Evolutionary conservation across 768 basidiomycete species (phyloP).

Genomic region (Suillus plorans): DNA sequence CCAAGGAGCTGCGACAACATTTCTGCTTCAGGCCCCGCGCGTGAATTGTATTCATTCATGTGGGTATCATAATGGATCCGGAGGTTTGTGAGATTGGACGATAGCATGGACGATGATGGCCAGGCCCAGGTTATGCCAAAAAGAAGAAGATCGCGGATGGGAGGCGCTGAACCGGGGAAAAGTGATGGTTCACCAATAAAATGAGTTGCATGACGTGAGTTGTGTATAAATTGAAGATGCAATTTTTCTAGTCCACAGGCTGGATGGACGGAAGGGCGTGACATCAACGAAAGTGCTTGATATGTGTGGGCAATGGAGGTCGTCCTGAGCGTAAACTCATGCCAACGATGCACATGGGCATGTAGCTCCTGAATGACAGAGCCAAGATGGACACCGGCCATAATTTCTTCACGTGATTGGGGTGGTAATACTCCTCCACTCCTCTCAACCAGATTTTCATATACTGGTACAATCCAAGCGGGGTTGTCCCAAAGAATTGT

Average conservation of each 20-base stretch:
- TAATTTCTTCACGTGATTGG: background rate
- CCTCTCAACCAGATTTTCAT: background rate
- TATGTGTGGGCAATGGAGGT: background rate
- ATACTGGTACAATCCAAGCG: background rate
- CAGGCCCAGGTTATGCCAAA: background rate
- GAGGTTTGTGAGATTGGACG: constrained; percentile 14
- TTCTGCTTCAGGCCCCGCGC: background rate
- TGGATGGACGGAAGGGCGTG: background rate
- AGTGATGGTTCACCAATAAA: background rate
- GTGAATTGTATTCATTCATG: background rate
- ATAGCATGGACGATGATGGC: background rate
- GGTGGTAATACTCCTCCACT: background rate
- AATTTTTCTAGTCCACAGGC: background rate
- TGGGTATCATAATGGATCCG: constrained; percentile 8
- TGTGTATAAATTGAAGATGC: background rate
- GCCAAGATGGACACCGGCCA: background rate
- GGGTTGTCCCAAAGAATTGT: constrained; percentile 2
- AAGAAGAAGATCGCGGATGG: background rate
- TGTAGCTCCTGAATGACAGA: background rate
- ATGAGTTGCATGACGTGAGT: background rate
- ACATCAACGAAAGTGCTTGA: background rate
- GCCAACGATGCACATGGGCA: background rate
- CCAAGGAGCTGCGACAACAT: background rate
- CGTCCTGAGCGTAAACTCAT: background rate
- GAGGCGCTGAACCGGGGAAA: background rate